Evolutionary conservation across 2,329 filamentous ascomycete genomes (phyloP), one percentile per base, ranked within the genome.

Genomic region (Fusarium sarcochroum): DNA sequence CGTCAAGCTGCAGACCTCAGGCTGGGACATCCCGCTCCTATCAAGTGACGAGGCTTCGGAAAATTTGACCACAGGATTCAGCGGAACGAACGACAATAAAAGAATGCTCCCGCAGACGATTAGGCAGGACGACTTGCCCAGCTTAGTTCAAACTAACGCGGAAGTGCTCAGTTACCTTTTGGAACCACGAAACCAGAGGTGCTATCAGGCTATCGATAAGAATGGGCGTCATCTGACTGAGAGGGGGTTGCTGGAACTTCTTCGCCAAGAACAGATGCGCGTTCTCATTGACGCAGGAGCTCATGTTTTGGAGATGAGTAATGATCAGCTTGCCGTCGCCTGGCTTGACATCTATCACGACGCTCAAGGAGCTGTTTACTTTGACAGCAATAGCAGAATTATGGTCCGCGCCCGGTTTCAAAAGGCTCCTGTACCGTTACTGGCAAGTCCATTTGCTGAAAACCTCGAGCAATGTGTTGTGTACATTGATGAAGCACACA

Each of bases 1-100:
- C 0, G 73, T 84, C 11, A 92, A 92, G 63, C 76, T 93, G 0
- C 86, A 89, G 34, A 84, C 88, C 0, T 91, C 88, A 0, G 89
- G 88, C 0, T 93, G 90, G 90, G 90, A 93, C 66, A 79, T 93
- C 3, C 88, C 89, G 0, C 74, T 88, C 80, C 80, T 66, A 5
- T 47, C n/a, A n/a, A n/a, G n/a, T n/a, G n/a, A 50, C 2, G 25
- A 35, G 1, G 3, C 10, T 4, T 35, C 66, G 2, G 63, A 30
- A 2, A 18, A 44, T 7, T 34, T 83, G 2, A 91, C 89, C 0
- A 92, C 90, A 0, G 91, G 91, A 0, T 93, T 94, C 73, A 91
- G 88, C 9, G 91, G 91, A 0, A 93, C 91, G 0, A 93, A 91
- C 42, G 91, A 93, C 71, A 88, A 86, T 18, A 81, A 84, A 37